phyloP scores from a whole-genome alignment of 78 protist genomes.

The Andalucia godoyi region DNA sequence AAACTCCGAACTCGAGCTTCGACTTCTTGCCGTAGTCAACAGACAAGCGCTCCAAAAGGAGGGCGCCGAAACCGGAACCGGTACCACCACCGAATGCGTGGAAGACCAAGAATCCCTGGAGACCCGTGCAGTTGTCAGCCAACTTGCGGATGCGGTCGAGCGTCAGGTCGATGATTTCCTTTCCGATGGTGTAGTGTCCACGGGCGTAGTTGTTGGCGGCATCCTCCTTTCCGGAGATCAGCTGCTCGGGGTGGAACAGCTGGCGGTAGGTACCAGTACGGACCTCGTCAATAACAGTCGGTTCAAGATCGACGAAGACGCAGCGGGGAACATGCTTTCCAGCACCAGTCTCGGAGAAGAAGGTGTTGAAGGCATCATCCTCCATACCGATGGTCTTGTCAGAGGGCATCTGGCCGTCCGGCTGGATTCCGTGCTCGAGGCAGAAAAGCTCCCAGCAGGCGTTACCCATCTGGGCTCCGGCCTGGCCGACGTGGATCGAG shows the following conservation, averaged over 20 bases:
- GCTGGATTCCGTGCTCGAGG: conserved; percentile 88
- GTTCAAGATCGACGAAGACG: conserved; percentile 86
- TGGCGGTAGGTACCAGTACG: conserved; percentile 68
- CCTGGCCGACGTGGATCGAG: conserved; percentile 74
- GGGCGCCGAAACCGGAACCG: conserved; percentile 87
- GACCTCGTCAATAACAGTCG: conserved; percentile 85
- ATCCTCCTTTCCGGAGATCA: conserved; percentile 82
- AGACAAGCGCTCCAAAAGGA: conserved; percentile 82
- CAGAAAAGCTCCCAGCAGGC: conserved; percentile 93
- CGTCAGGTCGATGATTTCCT: conserved; percentile 35
- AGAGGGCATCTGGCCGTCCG: conserved; percentile 61
- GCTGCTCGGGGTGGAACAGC: conserved; percentile 81
- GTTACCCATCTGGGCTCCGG: conserved; percentile 91
- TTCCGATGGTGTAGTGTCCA: conserved; percentile 87
- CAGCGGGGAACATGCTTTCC: conserved; percentile 90
- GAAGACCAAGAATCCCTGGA: conserved; percentile 34
- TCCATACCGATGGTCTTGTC: conserved; percentile 41
- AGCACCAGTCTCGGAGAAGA: conserved; percentile 63
- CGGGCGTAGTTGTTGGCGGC: conserved; percentile 84
- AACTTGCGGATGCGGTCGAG: conserved; percentile 62
- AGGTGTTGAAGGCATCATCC: conserved; percentile 45
- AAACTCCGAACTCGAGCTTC: conserved; percentile 49
- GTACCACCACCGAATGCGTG: conserved; percentile 91
- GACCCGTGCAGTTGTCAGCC: conserved; percentile 56
- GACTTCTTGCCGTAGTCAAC: conserved; percentile 84